phyloP scores from a whole-genome alignment of 768 basidiomycete genomes.

The Russula sp. region DNA sequence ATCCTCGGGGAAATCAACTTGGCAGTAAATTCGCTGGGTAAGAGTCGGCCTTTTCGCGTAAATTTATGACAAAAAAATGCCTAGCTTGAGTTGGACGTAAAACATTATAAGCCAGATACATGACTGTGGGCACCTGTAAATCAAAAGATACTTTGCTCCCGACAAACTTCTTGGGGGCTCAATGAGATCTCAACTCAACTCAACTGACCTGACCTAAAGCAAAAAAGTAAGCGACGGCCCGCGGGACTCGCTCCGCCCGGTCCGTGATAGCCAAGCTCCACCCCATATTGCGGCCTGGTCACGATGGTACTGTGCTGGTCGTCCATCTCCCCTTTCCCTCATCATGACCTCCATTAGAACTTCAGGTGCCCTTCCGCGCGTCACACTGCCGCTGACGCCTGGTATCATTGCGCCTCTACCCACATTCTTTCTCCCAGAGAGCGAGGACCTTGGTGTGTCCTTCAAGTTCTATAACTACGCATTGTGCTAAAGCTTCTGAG shows the following conservation, averaged over 20 bases:
- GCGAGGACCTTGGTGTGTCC: conserved; percentile 76
- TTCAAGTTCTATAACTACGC: not conserved
- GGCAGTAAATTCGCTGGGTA: not conserved
- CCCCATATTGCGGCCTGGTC: not conserved
- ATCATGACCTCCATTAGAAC: conserved; percentile 39
- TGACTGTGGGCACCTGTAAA: not conserved
- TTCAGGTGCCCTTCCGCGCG: conserved; percentile 22
- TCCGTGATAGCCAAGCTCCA: not conserved
- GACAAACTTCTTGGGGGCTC: not conserved
- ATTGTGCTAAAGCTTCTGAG: not conserved
- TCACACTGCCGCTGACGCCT: conserved; percentile 53
- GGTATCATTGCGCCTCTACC: conserved; percentile 86
- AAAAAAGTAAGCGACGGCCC: not conserved
- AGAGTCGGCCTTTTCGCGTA: not conserved
- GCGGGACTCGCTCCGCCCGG: conserved; percentile 5
- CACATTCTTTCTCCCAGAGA: conserved; percentile 69
- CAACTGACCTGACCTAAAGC: not conserved
- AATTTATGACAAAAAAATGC: not conserved
- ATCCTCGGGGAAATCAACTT: not conserved
- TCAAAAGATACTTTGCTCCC: not conserved
- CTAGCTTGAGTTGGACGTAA: not conserved
- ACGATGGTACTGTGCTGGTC: not conserved
- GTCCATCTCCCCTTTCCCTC: conserved; percentile 10
- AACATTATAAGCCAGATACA: not conserved
- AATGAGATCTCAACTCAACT: not conserved